Evolutionary conservation across 495 filamentous ascomycete genomes (phyloP), one percentile per base, ranked within the genome.

Genomic region (Penicillium psychrofluorescens): DNA sequence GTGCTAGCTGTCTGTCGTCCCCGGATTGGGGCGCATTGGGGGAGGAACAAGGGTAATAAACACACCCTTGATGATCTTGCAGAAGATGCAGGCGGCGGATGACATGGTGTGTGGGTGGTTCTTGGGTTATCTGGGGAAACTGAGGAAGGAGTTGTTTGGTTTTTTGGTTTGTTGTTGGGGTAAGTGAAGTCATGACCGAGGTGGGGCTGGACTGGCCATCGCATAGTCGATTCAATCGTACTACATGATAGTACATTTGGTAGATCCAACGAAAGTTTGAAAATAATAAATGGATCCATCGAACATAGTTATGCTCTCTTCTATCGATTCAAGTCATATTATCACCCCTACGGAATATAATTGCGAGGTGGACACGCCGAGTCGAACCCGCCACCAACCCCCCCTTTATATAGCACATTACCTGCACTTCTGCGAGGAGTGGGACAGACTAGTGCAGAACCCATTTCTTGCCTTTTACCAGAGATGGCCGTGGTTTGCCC

Each of bases 41-140:
- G 22, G 22, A 22, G 22, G 22, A 22, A 22, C 22, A 22, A 6
- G 22, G 22, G 6, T 22, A 22, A 22, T 11, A 29, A 12, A 51
- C 64, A 46, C 69, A 84, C 90, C 92, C 75, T 94, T 95, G 69
- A 98, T 85, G 62, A 98, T 97, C 60, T 86, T 95, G 78, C 92
- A 98, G 74, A 98, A 98, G 63, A 97, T 90, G 57, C 92, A 98
- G 36, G 86, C 78, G 14, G 83, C 75, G 38, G 67, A 62, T 27
- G 66, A 56, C 67, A 70, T 72, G 29, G 39, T 62, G 37, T 29
- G 28, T 36, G n/a, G 42, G 43, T 44, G 47, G 44, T 43, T 53
- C 45, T 42, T 32, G 9, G 30, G 22, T 51, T 28, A 14, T 31
- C 34, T 46, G 44, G 48, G 40, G 38, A 15, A 52, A 36, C 37